Base-by-base conservation (phyloP, 164 flowering plant genomes). In the Malania oleifera region DNA sequence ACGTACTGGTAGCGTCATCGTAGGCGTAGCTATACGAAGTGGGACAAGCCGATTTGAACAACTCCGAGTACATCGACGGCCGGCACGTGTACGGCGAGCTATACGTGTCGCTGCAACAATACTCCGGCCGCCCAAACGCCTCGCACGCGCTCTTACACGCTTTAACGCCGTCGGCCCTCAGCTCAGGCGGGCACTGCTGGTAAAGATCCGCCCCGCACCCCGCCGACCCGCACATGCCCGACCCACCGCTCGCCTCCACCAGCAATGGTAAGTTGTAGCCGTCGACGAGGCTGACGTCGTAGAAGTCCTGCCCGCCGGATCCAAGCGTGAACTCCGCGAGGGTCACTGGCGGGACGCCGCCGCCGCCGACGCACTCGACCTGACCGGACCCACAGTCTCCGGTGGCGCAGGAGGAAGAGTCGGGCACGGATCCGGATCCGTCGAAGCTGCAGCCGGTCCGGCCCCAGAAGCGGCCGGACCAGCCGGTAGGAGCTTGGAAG, bases 61-160 rank as follows among this genome's bases (percentile, higher is more conserved):
- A 73, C 74, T 77, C 72, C 29, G 91, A 74, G 57, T 85, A 85
- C 13, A 76, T 73, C 54, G 91, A 72, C 57, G 91, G 88, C 61
- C 39, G 45, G 40, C 91, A 85, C 0, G 79, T 64, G 34, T 67
- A 60, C 3, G 91, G 91, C 28, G 86, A 47, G 6, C 60, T 65
- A 57, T 63, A 85, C 74, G 75, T 77, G 66, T 83, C 96, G 70
- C 86, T 78, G 46, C 87, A 80, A 38, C 83, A 91, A 57, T 80
- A 86, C 71, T 88, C 88, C 18, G 91, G 81, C n/a, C 57, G 74
- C 49, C 79, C 82, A 60, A 88, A 88, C 26, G 96, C 95, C 67
- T 69, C 80, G 35, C 97, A 91, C 39, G 97, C 97, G 74, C 97
- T 91, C 75, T 70, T 82, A 64, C 97, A 91, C 20, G 87, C 96